These are phyloP conservation scores for Cladosporium sp. DNA, from an alignment of 2,329 filamentous ascomycete genomes.

Conservation along the genomic window DNA sequence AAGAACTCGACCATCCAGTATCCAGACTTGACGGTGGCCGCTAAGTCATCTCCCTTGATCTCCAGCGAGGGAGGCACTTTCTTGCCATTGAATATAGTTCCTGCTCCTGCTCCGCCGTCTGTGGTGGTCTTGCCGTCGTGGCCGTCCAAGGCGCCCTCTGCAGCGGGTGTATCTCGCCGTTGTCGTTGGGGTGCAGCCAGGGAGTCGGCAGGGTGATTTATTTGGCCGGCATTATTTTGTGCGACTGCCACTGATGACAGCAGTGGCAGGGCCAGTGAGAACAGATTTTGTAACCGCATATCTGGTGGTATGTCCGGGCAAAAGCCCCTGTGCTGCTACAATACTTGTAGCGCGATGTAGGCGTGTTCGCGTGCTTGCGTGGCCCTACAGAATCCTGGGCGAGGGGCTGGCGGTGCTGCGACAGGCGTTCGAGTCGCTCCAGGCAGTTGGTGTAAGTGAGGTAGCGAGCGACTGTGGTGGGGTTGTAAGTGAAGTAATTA, in stretches of 20 bases:
- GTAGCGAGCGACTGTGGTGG: constrained; percentile 17
- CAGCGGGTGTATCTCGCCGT: constrained; percentile 20
- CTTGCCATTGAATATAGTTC: constrained; percentile 66
- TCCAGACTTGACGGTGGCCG: constrained; percentile 61
- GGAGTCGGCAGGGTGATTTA: constrained; percentile 21
- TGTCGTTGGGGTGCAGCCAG: constrained; percentile 13
- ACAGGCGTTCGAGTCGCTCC: not conserved
- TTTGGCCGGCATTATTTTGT: constrained; percentile 19
- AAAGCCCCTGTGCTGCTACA: constrained; percentile 21
- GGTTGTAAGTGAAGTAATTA: constrained; percentile 14
- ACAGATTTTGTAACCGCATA: constrained; percentile 34
- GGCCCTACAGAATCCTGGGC: constrained; percentile 14
- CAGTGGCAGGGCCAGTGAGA: constrained; percentile 33
- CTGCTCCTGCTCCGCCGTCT: constrained; percentile 26
- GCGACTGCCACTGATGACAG: constrained; percentile 26
- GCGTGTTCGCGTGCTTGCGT: constrained; percentile 16
- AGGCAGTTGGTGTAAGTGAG: not conserved
- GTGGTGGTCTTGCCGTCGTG: constrained; percentile 43
- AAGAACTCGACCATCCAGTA: constrained; percentile 63
- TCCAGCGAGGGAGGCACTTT: constrained; percentile 66
- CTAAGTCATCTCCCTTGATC: constrained; percentile 59
- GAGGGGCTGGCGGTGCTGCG: not conserved
- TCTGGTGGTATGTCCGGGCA: constrained; percentile 24
- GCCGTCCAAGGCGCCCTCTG: constrained; percentile 23
- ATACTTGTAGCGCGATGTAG: not conserved